These are phyloP conservation scores for Schoenoplectus tabernaemontani DNA, from an alignment of 202 grass and related monocot species.

Conservation along the genomic window DNA sequence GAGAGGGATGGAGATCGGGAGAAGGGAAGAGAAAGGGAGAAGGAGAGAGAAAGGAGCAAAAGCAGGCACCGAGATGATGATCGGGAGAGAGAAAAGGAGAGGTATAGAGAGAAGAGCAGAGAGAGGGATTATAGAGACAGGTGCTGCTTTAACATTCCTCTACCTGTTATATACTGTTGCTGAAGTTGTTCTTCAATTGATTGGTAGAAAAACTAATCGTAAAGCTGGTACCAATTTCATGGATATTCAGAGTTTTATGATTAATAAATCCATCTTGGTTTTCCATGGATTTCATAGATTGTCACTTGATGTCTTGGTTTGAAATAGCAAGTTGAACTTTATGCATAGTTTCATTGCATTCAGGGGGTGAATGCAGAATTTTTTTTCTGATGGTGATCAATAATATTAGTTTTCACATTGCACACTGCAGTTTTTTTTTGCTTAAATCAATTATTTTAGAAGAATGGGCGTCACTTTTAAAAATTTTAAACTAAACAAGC, in stretches of 20 bases:
- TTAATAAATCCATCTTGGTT: no score
- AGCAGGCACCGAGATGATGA: slow-evolving; percentile 47
- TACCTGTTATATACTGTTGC: neutral
- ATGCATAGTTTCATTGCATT: no score
- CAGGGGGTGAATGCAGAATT: no score
- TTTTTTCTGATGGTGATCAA: neutral
- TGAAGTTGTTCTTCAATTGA: slow-evolving; percentile 9
- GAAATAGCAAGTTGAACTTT: no score
- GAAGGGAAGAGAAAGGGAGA: slow-evolving; percentile 43
- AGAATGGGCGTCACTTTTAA: neutral
- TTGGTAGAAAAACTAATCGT: neutral
- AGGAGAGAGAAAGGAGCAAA: slow-evolving; percentile 55
- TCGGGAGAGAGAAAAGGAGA: slow-evolving; percentile 33
- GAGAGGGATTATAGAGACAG: slow-evolving; percentile 34
- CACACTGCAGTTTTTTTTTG: no score
- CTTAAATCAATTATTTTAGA: neutral
- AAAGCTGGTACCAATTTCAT: neutral
- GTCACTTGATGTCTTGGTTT: no score
- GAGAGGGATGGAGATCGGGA: slow-evolving; percentile 34
- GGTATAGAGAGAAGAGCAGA: slow-evolving; percentile 22
- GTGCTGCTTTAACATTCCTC: slow-evolving; percentile 18
- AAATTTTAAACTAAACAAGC: neutral
- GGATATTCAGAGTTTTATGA: no score
- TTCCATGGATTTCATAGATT: no score
- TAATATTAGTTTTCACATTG: no score